Conservation (phyloP, 768 basidiomycete species). For the Suillus fuscotomentosus region DNA sequence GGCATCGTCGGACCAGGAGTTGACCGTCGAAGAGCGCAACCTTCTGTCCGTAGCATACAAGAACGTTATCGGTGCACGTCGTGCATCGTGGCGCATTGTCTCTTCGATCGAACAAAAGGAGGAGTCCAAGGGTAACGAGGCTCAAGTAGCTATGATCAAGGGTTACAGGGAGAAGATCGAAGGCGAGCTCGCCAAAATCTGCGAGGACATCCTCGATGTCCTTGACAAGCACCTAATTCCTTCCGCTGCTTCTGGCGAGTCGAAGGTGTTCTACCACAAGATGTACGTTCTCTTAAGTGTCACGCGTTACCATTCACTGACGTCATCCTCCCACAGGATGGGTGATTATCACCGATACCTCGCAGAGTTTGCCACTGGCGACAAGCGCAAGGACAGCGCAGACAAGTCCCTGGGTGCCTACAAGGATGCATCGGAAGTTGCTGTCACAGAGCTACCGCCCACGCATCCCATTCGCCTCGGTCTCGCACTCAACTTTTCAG, state of each 20-base stretch:
- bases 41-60: constrained; percentile 98
- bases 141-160: constrained; percentile 96
- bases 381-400: constrained; percentile 95
- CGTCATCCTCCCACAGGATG: constrained; percentile 62
- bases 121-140: constrained; percentile 97
- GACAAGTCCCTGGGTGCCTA: constrained; percentile 97
- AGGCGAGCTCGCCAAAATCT: constrained; percentile 94
- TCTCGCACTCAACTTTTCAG: constrained; percentile 98
- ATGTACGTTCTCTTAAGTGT: constrained; percentile 55
- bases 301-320: constrained; percentile 9
- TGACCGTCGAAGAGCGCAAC: constrained; percentile 98
- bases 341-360: constrained; percentile 99
- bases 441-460: constrained; percentile 90
- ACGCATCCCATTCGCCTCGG: constrained; percentile 99
- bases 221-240: constrained; percentile 98
- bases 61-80: constrained; percentile 98
- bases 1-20: constrained; percentile 95
- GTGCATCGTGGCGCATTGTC: constrained; percentile 97
- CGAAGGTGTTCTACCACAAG: constrained; percentile 99
- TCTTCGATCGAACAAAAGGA: constrained; percentile 99
- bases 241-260: constrained; percentile 94
- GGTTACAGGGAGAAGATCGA: constrained; percentile 98
- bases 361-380: constrained; percentile 97
- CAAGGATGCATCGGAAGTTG: constrained; percentile 97
- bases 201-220: constrained; percentile 96